Conservation (phyloP, 352 stramenopile genomes). For the Pythium apleroticum region DNA sequence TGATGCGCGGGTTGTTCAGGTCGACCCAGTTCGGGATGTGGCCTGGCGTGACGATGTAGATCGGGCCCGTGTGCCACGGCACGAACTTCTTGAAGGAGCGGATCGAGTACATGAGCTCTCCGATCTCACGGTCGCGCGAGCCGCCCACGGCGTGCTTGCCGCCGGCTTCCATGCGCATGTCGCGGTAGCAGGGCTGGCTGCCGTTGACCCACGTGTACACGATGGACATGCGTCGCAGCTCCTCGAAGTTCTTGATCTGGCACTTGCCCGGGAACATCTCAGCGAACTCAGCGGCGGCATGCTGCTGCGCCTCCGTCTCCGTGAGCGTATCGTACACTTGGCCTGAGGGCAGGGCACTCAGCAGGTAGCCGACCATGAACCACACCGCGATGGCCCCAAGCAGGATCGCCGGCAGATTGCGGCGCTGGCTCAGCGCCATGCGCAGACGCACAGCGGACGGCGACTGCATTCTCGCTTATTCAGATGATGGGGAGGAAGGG, state of each 20-base stretch:
- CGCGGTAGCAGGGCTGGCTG: slow-evolving; percentile 82
- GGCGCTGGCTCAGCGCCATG: slow-evolving; percentile 60
- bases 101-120: slow-evolving; percentile 88
- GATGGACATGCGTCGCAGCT: slow-evolving; percentile 82
- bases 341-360: slow-evolving; percentile 37
- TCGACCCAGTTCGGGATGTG: slow-evolving; percentile 87
- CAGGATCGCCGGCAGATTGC: slow-evolving; percentile 60
- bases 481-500: not conserved
- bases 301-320: slow-evolving; percentile 33
- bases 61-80: slow-evolving; percentile 78
- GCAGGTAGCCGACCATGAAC: slow-evolving; percentile 44
- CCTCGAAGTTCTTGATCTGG: slow-evolving; percentile 86
- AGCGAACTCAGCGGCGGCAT: slow-evolving; percentile 46
- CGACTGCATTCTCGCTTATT: slow-evolving; percentile 44
- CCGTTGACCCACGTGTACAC: slow-evolving; percentile 91
- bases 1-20: slow-evolving; percentile 76
- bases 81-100: slow-evolving; percentile 83
- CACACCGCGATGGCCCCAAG: slow-evolving; percentile 38
- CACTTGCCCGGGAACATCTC: slow-evolving; percentile 74
- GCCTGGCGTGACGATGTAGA: slow-evolving; percentile 83
- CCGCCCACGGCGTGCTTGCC: slow-evolving; percentile 72
- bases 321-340: slow-evolving; percentile 37
- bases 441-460: slow-evolving; percentile 60
- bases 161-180: slow-evolving; percentile 58
- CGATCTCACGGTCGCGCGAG: slow-evolving; percentile 85